These are phyloP conservation scores for Yamadazyma conglobata DNA, from an alignment of 1,139 yeast genomes.

Conservation along the genomic window DNA sequence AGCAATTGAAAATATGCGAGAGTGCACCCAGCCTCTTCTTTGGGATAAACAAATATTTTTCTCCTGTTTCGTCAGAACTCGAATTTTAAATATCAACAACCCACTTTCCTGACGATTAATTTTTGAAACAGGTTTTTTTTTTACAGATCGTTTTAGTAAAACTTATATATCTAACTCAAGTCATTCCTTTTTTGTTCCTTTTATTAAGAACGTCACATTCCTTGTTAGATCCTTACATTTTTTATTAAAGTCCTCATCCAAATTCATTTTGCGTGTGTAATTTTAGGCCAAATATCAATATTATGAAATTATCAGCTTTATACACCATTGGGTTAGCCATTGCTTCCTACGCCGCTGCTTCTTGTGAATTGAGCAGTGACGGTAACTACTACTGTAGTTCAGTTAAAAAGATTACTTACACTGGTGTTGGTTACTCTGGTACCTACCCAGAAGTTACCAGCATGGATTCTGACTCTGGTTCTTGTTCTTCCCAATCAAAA, in stretches of 20 bases:
- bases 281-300: not conserved
- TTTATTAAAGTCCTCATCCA: too few species aligned
- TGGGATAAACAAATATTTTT: slow-evolving; percentile 1
- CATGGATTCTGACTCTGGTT: slow-evolving; percentile 41
- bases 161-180: slow-evolving; percentile 15
- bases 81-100: slow-evolving; percentile 4
- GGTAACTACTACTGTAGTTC: slow-evolving; percentile 85
- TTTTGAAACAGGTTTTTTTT: slow-evolving; percentile 1
- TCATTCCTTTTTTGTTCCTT: slow-evolving; percentile 16
- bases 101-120: too few species aligned
- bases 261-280: too few species aligned
- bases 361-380: slow-evolving; percentile 28
- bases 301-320: slow-evolving; percentile 20
- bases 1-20: slow-evolving; percentile 2
- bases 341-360: slow-evolving; percentile 23
- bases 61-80: slow-evolving; percentile 4
- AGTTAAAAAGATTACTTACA: slow-evolving; percentile 65
- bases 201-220: not conserved
- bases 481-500: slow-evolving; percentile 50
- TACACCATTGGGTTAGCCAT: slow-evolving; percentile 16
- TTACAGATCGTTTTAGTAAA: slow-evolving; percentile 2
- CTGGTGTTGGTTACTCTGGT: slow-evolving; percentile 67
- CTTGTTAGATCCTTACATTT: slow-evolving; percentile 1
- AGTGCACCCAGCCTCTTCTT: slow-evolving; percentile 2
- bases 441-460: slow-evolving; percentile 57